These are phyloP conservation scores for Ceriops tagal DNA, from an alignment of 345 rosid genomes.

Conservation along the genomic window DNA sequence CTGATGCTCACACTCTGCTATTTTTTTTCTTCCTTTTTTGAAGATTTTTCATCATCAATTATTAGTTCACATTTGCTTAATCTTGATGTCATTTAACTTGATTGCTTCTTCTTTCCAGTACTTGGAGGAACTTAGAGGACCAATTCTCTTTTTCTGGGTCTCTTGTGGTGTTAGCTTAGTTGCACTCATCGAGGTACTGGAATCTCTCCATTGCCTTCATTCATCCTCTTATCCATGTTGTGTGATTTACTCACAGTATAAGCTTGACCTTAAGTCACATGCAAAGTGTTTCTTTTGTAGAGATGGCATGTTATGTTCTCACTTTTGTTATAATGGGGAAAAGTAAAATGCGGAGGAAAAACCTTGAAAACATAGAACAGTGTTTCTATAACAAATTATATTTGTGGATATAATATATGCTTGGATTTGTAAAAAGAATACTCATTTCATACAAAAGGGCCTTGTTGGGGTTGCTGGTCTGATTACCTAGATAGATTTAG, in stretches of 20 bases:
- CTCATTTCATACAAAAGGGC: too few relatives aligned
- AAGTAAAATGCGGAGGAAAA: neutral
- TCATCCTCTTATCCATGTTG: constrained; percentile 3
- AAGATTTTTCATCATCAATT: too few relatives aligned
- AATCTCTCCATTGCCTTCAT: constrained; percentile 7
- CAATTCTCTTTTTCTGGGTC: constrained; percentile 84
- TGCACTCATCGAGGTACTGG: constrained; percentile 86
- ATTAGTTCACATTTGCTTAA: too few relatives aligned
- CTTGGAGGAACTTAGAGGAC: constrained; percentile 76
- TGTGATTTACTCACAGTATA: neutral
- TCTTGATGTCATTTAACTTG: constrained; percentile 14
- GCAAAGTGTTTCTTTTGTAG: neutral
- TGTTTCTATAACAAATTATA: too few relatives aligned
- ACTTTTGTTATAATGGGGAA: neutral
- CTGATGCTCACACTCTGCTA: too few relatives aligned
- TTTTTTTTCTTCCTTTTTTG: too few relatives aligned
- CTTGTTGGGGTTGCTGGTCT: too few relatives aligned
- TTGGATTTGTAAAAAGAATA: too few relatives aligned
- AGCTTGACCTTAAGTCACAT: neutral
- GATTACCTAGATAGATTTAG: neutral
- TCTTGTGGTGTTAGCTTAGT: constrained; percentile 76
- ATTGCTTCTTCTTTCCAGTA: constrained; percentile 47
- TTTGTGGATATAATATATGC: too few relatives aligned
- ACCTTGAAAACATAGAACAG: neutral
- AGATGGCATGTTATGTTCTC: neutral